Evolutionary conservation across 371 early-diverging fungal species (phyloP).

Genomic region (Parasitella parasitica): DNA sequence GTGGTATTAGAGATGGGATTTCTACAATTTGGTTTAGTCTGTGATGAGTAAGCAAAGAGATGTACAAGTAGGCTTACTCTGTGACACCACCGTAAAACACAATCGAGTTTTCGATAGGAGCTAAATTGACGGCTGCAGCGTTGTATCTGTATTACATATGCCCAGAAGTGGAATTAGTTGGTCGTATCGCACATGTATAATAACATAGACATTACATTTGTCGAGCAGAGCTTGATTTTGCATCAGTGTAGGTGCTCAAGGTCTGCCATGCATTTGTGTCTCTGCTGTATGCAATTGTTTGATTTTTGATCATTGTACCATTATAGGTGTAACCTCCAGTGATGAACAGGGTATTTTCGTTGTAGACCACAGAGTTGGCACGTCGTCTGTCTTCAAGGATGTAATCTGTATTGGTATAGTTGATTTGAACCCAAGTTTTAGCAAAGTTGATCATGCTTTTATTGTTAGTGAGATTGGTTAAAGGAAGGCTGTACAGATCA

Average conservation of each 20-base stretch:
- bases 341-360: not conserved
- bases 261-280: slow-evolving; percentile 7
- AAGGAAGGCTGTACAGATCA: not conserved
- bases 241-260: not conserved
- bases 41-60: not conserved
- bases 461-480: not conserved
- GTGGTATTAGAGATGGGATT: not conserved
- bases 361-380: not conserved
- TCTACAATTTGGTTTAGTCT: not conserved
- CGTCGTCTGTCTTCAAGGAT: not conserved
- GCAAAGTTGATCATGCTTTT: not conserved
- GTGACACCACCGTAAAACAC: slow-evolving; percentile 1
- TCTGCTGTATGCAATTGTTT: slow-evolving; percentile 1
- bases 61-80: not conserved
- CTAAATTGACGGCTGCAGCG: not conserved
- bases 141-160: not conserved
- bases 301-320: not conserved
- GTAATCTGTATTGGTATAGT: not conserved
- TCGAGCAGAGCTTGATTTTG: not conserved
- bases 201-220: slow-evolving; percentile 5
- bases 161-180: not conserved
- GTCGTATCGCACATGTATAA: not conserved
- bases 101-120: not conserved
- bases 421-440: not conserved
- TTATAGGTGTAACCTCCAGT: not conserved